Evolutionary conservation across 2,329 filamentous ascomycete species (phyloP), one percentile per base, ranked within the genome.

Genomic region (Aspergillus intermedius): DNA sequence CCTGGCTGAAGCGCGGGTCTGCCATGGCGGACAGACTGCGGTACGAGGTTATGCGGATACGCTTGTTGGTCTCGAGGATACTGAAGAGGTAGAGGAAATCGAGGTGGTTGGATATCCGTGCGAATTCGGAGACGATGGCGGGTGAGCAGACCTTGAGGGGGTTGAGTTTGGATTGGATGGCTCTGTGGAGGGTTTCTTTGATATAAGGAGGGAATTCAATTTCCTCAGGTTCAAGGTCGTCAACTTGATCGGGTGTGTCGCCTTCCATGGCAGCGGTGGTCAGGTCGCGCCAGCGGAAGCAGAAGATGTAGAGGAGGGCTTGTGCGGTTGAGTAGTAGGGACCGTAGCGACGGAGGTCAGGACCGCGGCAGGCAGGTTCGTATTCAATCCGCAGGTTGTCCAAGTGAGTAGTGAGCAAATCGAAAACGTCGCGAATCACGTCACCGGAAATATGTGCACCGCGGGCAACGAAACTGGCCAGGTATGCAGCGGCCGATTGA

Each of bases 231-330:
- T 81, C 74, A 8, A 77, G 71, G 40, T 81, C 77, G 39, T 78
- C 72, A n/a, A 76, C 68, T 43, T 71, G 70, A 42, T 76, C 70
- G 13, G 83, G 77, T 1, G 80, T 65, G 45, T 81, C 77, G 40
- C 76, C 73, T 21, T 78, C 74, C 21, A 66, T 64, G 12, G 78
- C 71, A 12, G 85, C 79, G 3, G 78, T 79, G 1, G 80, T 86
- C 42, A 98, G 77, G 62, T 97, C 91, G 52, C 89, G 86, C 93
- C 93, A 98, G 48, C 93, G 84, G 76, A 98, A 98, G 74, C 93
- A 98, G 71, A 95, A 96, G 50, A 95, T 91, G 73, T 96, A 96
- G 21, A 96, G 79, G 2, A 94, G 76, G 1, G 90, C 90, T 68
- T 96, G 91, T n/a, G 87, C 83, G 43, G 90, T 82, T 15, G 87